Evolutionary conservation across 2,329 filamentous ascomycete genomes (phyloP), one percentile per base, ranked within the genome.

Genomic region (Elsinoe arachidis): DNA sequence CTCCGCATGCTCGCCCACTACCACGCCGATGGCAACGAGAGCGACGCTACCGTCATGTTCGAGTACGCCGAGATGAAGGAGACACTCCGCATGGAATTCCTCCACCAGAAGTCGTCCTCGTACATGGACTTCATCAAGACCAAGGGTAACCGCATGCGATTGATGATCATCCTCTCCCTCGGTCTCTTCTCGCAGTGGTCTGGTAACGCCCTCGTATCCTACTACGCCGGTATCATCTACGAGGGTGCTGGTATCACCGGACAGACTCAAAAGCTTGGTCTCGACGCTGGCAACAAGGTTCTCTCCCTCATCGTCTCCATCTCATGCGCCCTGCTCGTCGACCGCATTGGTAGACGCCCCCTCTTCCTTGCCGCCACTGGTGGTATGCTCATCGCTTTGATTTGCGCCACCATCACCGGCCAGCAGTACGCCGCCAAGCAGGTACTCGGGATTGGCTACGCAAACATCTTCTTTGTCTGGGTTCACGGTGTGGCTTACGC

Each of bases 261-360:
- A 56, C 59, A 63, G 41, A 65, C 66, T 58, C 69, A 67, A 12
- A 72, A 74, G 62, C 67, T 73, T 2, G 61, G 72, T 34, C 74
- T 76, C 63, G 76, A 76, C 58, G 72, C 71, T 43, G 64, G 67
- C 56, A 77, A 85, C 63, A 83, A 84, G 67, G 84, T 83, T 62
- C 81, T 83, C 61, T 81, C 81, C 57, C 78, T 78, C 5, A 75
- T 85, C 44, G 76, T 80, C 5, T 81, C 82, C 10, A 75, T 82
- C 59, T 63, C 67, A 52, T 61, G 64, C 37, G 67, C 65, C 56
- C 68, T 72, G 59, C 64, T 70, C 47, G 69, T 71, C 37, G 70
- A 72, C 47, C 60, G 62, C 17, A 55, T 72, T 30, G 69, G 69
- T 14, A 65, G 70, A 10, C 64, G 69, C 4, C 65, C 65, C 1